Evolutionary conservation across 352 stramenopile genomes (phyloP).

Genomic region (Phytophthora ohioensis): DNA sequence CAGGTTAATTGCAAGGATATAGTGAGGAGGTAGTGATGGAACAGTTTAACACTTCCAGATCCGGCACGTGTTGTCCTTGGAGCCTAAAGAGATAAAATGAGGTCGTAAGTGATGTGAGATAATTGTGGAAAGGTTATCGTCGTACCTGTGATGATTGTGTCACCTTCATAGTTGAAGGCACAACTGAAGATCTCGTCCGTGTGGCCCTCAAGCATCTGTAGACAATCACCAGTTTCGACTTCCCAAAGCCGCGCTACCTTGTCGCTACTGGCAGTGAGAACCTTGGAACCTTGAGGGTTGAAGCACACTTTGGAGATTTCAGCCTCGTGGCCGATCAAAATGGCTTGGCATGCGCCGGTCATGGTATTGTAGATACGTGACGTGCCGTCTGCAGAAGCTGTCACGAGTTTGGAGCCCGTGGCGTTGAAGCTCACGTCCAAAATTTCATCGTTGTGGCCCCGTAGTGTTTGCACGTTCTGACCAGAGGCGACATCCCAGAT

Average conservation of each 20-base stretch:
- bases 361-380: conserved; percentile 97
- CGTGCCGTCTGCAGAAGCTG: conserved; percentile 93
- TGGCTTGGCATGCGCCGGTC: conserved; percentile 94
- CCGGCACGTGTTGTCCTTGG: conserved; percentile 88
- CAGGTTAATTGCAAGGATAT: background rate
- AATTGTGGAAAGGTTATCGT: background rate
- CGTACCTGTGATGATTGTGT: conserved; percentile 97
- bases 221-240: conserved; percentile 93
- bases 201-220: conserved; percentile 96
- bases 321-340: conserved; percentile 95
- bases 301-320: conserved; percentile 97
- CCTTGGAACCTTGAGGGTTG: conserved; percentile 95
- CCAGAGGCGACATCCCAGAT: conserved; percentile 93
- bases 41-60: conserved; percentile 79
- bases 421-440: conserved; percentile 95
- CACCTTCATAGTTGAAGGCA: conserved; percentile 97
- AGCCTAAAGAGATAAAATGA: conserved; percentile 47
- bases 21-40: background rate
- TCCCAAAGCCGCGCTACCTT: conserved; percentile 96
- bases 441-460: conserved; percentile 96
- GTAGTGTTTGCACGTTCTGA: conserved; percentile 93
- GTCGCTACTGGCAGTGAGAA: conserved; percentile 95
- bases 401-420: conserved; percentile 95
- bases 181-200: conserved; percentile 98
- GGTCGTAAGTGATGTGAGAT: background rate